These are phyloP conservation scores for Platanthera zijinensis DNA, from an alignment of 106 monocot genomes.

Conservation along the genomic window DNA sequence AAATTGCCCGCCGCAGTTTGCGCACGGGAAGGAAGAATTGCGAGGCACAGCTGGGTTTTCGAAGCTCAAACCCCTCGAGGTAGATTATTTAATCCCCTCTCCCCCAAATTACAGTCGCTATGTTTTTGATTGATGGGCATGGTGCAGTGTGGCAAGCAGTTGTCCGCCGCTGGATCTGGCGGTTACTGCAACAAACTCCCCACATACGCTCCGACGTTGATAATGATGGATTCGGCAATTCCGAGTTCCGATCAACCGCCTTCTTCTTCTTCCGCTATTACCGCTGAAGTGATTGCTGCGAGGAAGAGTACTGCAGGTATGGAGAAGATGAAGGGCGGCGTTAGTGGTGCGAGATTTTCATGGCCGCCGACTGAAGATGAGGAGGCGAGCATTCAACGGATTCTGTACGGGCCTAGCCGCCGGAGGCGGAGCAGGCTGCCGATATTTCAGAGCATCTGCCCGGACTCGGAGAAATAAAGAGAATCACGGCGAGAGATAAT, in stretches of 20 bases:
- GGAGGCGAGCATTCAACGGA: background rate
- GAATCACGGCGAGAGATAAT: no score
- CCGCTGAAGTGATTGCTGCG: background rate
- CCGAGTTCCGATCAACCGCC: background rate
- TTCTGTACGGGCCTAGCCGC: background rate
- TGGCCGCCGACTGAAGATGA: conserved; percentile 2
- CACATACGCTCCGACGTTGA: background rate
- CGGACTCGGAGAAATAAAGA: conserved; percentile 41
- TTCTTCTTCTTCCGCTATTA: background rate
- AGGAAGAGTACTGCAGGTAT: background rate
- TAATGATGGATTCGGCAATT: background rate
- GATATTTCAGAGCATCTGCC: background rate
- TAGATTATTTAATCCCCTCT: background rate
- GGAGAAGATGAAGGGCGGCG: background rate
- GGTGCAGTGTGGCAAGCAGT: background rate
- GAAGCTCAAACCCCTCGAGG: conserved; percentile 1
- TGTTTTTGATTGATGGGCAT: background rate
- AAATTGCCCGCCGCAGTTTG: conserved; percentile 2
- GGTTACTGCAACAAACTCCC: background rate
- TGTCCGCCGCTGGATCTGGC: background rate
- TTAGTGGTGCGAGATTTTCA: background rate
- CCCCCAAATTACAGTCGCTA: background rate
- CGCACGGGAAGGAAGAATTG: conserved; percentile 11
- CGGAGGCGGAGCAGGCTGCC: background rate
- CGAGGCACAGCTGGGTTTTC: background rate